Conservation (phyloP, 179 eudicot species). For the Nepenthes alata region DNA sequence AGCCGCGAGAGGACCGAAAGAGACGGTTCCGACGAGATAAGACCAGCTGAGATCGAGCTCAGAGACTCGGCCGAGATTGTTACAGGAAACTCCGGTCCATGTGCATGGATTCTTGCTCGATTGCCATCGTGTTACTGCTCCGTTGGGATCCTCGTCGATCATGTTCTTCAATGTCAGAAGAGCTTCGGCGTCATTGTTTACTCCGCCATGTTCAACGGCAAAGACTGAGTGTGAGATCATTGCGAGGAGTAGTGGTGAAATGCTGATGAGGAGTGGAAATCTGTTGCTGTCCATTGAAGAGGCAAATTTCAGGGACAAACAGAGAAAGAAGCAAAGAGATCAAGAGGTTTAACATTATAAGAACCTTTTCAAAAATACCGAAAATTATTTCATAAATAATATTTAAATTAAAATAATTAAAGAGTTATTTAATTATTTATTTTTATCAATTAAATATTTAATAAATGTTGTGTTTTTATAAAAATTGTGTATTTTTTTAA, state of each 20-base stretch:
- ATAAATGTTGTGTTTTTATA: too few relatives aligned
- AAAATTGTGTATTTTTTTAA: too few relatives aligned
- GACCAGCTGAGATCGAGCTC: constrained; percentile 62
- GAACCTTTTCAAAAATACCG: too few relatives aligned
- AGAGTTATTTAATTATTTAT: too few relatives aligned
- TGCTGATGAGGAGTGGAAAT: constrained; percentile 15
- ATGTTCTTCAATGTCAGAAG: constrained; percentile 60
- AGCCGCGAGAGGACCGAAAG: constrained; percentile 42
- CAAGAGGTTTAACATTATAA: too few relatives aligned
- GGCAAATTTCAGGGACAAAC: not conserved
- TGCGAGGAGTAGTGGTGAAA: constrained; percentile 12
- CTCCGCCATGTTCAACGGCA: constrained; percentile 9
- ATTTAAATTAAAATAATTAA: too few relatives aligned
- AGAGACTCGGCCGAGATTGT: constrained; percentile 39
- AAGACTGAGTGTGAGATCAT: constrained; percentile 10
- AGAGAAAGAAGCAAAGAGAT: too few relatives aligned
- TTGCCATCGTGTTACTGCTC: constrained; percentile 48
- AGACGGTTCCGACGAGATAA: constrained; percentile 35
- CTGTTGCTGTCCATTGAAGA: constrained; percentile 26
- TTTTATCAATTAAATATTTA: too few relatives aligned
- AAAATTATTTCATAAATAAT: too few relatives aligned
- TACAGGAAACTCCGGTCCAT: constrained; percentile 68
- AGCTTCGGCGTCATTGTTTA: constrained; percentile 49
- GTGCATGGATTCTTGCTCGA: constrained; percentile 36
- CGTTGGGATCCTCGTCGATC: constrained; percentile 49